phyloP scores from a whole-genome alignment of 2,329 filamentous ascomycete genomes.

The Penicillium sp. region DNA sequence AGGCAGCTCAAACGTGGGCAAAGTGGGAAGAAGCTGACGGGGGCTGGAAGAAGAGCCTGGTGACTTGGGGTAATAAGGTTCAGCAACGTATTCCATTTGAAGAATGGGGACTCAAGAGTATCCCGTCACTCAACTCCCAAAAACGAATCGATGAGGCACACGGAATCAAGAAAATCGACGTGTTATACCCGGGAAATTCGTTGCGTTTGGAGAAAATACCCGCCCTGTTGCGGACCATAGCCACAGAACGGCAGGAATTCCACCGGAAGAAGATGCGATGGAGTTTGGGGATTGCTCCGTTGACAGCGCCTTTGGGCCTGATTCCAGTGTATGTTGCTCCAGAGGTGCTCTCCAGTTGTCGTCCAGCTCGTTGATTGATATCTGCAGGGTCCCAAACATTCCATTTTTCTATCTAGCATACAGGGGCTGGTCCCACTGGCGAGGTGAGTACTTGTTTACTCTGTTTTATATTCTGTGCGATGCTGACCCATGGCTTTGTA shows the following conservation, averaged over 20 bases:
- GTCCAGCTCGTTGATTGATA: background rate
- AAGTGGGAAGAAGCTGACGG: slow-evolving; percentile 80
- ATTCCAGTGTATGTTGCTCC: slow-evolving; percentile 71
- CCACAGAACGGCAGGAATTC: slow-evolving; percentile 75
- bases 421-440: slow-evolving; percentile 86
- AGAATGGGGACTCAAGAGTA: slow-evolving; percentile 96
- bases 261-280: slow-evolving; percentile 77
- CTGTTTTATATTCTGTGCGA: background rate
- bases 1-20: slow-evolving; percentile 76
- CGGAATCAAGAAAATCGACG: slow-evolving; percentile 65
- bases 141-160: slow-evolving; percentile 64
- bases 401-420: slow-evolving; percentile 97
- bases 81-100: slow-evolving; percentile 89
- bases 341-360: background rate
- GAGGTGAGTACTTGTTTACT: slow-evolving; percentile 47
- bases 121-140: slow-evolving; percentile 74
- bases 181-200: slow-evolving; percentile 70
- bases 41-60: slow-evolving; percentile 86
- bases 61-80: slow-evolving; percentile 80
- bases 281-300: slow-evolving; percentile 79
- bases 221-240: slow-evolving; percentile 67
- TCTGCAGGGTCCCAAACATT: slow-evolving; percentile 76
- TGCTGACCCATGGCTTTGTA: slow-evolving; percentile 14
- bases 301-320: slow-evolving; percentile 77
- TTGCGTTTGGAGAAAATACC: slow-evolving; percentile 65